Conservation (phyloP, 352 stramenopile species). For the Phytopythium ostracodes region DNA sequence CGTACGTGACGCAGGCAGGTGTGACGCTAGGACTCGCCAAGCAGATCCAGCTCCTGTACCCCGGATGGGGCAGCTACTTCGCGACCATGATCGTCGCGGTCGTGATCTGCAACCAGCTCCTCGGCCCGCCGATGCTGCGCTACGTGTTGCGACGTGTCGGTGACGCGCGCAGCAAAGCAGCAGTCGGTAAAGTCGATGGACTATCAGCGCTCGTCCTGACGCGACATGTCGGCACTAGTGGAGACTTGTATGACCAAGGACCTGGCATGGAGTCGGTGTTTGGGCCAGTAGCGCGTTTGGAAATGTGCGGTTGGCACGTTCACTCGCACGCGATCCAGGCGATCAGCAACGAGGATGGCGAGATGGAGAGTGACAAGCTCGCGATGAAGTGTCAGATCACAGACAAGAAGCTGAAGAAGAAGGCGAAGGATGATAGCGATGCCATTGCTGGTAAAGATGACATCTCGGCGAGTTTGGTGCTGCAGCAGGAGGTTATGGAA, state of each 20-base stretch:
- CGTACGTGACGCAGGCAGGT: constrained; percentile 68
- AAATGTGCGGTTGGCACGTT: constrained; percentile 61
- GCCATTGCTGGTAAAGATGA: not conserved
- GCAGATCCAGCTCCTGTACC: constrained; percentile 67
- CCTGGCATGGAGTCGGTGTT: constrained; percentile 1
- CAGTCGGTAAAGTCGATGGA: constrained; percentile 53
- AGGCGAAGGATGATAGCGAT: not conserved
- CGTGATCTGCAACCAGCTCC: constrained; percentile 66
- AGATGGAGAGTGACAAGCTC: constrained; percentile 15
- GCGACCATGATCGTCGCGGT: constrained; percentile 72
- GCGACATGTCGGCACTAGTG: constrained; percentile 16
- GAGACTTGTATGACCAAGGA: constrained; percentile 7
- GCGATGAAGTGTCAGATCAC: constrained; percentile 1
- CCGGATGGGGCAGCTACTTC: constrained; percentile 67
- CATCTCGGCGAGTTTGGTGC: not conserved
- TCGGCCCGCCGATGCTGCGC: constrained; percentile 52
- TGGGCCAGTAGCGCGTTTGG: constrained; percentile 38
- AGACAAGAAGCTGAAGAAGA: not conserved
- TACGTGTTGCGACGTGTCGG: constrained; percentile 50
- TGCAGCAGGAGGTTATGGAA: constrained; percentile 24
- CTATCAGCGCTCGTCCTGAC: constrained; percentile 37
- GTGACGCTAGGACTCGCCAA: constrained; percentile 68
- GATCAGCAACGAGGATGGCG: constrained; percentile 10
- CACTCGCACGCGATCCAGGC: constrained; percentile 36
- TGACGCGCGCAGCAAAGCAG: constrained; percentile 46